Percentiles rank a stretch among this genome's conserved stretches.
Conservation (phyloP, 2,329 filamentous ascomycete genomes). For the Incumbomyces delicatus region DNA sequence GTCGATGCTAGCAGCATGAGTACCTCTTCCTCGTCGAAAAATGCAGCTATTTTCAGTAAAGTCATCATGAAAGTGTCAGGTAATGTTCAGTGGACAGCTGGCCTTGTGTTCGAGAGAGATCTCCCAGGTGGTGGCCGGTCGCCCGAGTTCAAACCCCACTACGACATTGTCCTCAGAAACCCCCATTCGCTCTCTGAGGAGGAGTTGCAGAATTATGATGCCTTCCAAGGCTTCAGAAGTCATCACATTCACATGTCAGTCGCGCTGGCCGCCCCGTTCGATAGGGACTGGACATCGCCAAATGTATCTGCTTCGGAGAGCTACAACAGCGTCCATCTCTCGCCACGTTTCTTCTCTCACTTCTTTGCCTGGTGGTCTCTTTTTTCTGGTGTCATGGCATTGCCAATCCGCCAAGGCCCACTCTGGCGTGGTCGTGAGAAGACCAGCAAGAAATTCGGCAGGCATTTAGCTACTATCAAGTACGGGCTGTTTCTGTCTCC, state of each 20-base stretch:
- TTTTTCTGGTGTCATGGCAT: slow-evolving; percentile 87
- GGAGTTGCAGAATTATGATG: slow-evolving; percentile 59
- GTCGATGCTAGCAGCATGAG: slow-evolving; percentile 50
- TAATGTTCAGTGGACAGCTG: slow-evolving; percentile 85
- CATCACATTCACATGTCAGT: slow-evolving; percentile 94
- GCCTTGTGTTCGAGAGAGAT: slow-evolving; percentile 84
- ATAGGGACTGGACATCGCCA: slow-evolving; percentile 73
- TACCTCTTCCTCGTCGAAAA: slow-evolving; percentile 55
- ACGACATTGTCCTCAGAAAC: slow-evolving; percentile 76
- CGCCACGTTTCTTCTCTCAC: slow-evolving; percentile 92
- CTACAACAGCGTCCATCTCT: slow-evolving; percentile 93
- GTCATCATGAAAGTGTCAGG: slow-evolving; percentile 98
- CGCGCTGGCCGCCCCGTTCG: slow-evolving; percentile 75
- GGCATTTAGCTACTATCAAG: slow-evolving; percentile 96
- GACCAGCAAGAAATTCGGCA: slow-evolving; percentile 95
- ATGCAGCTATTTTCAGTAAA: slow-evolving; percentile 87
- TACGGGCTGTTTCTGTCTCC: slow-evolving; percentile 89
- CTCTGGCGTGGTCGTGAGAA: slow-evolving; percentile 91
- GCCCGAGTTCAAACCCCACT: slow-evolving; percentile 87
- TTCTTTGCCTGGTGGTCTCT: slow-evolving; percentile 98
- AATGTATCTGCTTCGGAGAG: slow-evolving; percentile 70
- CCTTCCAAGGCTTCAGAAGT: slow-evolving; percentile 93
- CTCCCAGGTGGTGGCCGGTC: slow-evolving; percentile 61
- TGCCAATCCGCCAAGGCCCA: slow-evolving; percentile 84
- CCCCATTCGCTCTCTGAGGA: slow-evolving; percentile 59